Evolutionary conservation across 1,139 yeast species (phyloP), one percentile per base, ranked within the genome.

Genomic region (Taiozyma sp.): DNA sequence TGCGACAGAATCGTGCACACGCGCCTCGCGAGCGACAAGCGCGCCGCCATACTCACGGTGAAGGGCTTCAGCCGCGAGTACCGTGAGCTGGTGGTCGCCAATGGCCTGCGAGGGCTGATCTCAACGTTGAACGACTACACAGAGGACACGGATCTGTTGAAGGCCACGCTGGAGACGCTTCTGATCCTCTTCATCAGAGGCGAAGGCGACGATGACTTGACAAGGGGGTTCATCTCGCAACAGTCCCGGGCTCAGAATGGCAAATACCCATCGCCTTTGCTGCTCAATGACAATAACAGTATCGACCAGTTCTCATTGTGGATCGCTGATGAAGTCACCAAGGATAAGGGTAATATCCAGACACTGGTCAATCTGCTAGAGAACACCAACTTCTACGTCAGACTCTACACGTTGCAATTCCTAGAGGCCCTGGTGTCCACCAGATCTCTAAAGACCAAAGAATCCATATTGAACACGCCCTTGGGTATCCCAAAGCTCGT

Each of bases 251-350:
- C 78, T n/a, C 87, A 83, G 60, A 86, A 86, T 66, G 93, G 93
- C 14, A 86, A 86, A 62, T 87, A 87, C 58, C 92, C 95, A 0
- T 86, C 95, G 4, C 96, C 97, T 0, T 71, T 88, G 41, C 71
- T 87, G 28, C 69, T 84, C 70, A 80, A 79, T 44, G 78, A 79
- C 43, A 63, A 65, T 9, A 65, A 70, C 32, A 57, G 67, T 1
- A 79, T 81, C 16, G 97, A 93, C 64, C 96, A 90, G 62, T 88
- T 95, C 59, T 88, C 97, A 0, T 71, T 91, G 55, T 92, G 97
- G 97, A 87, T 95, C 43, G 91, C 98, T 0, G 99, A 95, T 69
- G 98, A 91, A 59, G 75, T 95, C 61, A 87, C 93, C 2, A 95
- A 89, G 64, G 79, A 78, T 36, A 76, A 75, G 41, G 84, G 81